Percentiles rank a stretch among this genome's conserved stretches.
Conservation (phyloP, 306 rosid genomes). For the Vicia villosa region DNA sequence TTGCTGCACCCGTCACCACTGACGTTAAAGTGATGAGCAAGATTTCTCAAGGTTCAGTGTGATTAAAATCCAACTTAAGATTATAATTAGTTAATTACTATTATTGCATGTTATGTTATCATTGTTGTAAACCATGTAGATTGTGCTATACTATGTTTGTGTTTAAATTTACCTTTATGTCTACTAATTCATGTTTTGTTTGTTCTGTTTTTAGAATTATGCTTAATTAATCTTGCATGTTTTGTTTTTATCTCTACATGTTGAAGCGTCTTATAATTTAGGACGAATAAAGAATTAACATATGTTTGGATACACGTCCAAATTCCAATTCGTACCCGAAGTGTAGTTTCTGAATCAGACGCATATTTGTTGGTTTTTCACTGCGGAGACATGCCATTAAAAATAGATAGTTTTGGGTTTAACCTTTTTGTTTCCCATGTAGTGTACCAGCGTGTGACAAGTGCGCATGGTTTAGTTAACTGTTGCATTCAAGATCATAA, state of each 20-base stretch:
- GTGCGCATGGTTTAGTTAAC: constrained; percentile 46
- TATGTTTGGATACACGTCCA: too few species aligned
- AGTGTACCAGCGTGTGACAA: constrained; percentile 36
- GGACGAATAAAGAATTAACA: too few species aligned
- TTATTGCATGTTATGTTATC: neutral
- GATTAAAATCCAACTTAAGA: constrained; percentile 29
- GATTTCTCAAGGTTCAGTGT: constrained; percentile 70
- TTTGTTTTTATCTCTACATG: too few species aligned
- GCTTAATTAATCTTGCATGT: neutral
- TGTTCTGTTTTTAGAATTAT: neutral
- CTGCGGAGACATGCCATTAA: too few species aligned
- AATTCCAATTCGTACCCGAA: too few species aligned
- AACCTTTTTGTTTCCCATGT: constrained; percentile 24
- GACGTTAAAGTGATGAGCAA: constrained; percentile 68
- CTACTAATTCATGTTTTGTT: neutral
- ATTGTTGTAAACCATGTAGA: constrained; percentile 31
- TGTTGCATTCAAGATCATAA: constrained; percentile 31
- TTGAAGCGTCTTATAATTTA: too few species aligned
- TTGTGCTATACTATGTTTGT: neutral
- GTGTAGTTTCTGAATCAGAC: too few species aligned
- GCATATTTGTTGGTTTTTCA: too few species aligned
- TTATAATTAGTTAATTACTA: neutral
- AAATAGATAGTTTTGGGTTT: constrained; percentile 18
- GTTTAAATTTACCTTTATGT: neutral
- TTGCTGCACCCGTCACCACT: constrained; percentile 34